Evolutionary conservation across 192 early-diverging fungal species (phyloP).

Genomic region (Borealophlyctis nickersoniae): DNA sequence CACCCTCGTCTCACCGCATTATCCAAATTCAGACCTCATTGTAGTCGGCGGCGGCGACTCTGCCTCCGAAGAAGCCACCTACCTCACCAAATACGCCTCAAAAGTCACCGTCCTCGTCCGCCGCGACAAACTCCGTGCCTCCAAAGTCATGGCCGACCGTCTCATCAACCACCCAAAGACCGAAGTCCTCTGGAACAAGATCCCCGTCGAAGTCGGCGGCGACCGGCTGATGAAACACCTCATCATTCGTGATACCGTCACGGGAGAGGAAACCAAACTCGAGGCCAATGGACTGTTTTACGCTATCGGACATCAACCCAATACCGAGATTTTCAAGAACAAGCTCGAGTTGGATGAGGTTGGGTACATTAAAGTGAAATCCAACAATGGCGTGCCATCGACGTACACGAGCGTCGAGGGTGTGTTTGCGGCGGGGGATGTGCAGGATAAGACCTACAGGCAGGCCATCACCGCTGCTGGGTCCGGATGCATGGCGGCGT

Average conservation of each 20-base stretch:
- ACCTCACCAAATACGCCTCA: conserved; percentile 91
- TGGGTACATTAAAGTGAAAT: conserved; percentile 80
- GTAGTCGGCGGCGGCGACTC: conserved; percentile 96
- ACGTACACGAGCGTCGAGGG: conserved; percentile 77
- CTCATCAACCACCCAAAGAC: conserved; percentile 80
- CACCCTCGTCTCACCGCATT: background rate
- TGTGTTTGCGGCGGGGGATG: conserved; percentile 95
- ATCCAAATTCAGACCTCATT: conserved; percentile 51
- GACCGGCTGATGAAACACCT: conserved; percentile 70
- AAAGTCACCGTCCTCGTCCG: conserved; percentile 89
- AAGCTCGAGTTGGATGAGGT: conserved; percentile 77
- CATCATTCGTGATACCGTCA: conserved; percentile 67
- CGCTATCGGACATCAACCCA: conserved; percentile 93
- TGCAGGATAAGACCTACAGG: conserved; percentile 91
- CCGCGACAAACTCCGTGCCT: conserved; percentile 87
- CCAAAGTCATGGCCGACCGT: conserved; percentile 91
- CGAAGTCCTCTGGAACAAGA: conserved; percentile 80
- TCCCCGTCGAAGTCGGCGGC: conserved; percentile 79
- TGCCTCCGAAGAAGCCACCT: conserved; percentile 86
- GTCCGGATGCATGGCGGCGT: conserved; percentile 95
- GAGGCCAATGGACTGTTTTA: conserved; percentile 90
- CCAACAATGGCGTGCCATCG: conserved; percentile 33
- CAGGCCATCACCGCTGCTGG: conserved; percentile 96
- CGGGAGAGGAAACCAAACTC: conserved; percentile 60
- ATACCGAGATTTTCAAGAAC: conserved; percentile 58